Conservation (phyloP, 2,329 filamentous ascomycete species). For the Arthrobotrys conoides region DNA sequence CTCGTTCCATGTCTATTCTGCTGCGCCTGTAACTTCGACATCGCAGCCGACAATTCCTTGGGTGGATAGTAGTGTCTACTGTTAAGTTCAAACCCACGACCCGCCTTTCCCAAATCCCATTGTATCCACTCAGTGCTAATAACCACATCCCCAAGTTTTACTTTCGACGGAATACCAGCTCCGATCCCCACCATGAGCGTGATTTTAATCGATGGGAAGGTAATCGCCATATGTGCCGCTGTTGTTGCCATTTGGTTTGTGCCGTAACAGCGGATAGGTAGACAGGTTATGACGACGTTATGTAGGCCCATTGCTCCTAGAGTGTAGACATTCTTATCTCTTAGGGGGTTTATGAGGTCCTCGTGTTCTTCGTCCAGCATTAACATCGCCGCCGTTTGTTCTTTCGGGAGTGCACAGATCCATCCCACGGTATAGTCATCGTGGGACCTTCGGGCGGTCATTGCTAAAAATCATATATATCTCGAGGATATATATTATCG, state of each 20-base stretch:
- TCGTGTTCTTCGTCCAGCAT: constrained; percentile 62
- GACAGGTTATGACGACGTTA: constrained; percentile 66
- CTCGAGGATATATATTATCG: no score
- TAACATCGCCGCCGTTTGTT: constrained; percentile 35
- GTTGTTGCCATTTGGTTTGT: constrained; percentile 65
- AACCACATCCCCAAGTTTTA: constrained; percentile 43
- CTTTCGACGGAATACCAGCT: constrained; percentile 63
- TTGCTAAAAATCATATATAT: no score
- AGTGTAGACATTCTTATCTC: constrained; percentile 63
- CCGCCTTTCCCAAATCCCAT: constrained; percentile 28
- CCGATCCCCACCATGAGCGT: constrained; percentile 69
- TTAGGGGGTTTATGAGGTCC: constrained; percentile 16
- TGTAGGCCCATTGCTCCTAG: constrained; percentile 64
- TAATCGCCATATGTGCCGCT: constrained; percentile 64
- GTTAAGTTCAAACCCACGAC: background rate
- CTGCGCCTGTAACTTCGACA: constrained; percentile 2
- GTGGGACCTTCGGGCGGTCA: constrained; percentile 18
- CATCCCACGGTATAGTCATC: constrained; percentile 21
- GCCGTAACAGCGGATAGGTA: constrained; percentile 65
- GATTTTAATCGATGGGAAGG: constrained; percentile 66
- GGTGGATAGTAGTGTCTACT: background rate
- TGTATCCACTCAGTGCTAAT: constrained; percentile 14
- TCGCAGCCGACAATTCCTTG: background rate
- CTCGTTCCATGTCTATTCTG: background rate
- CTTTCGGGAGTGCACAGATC: constrained; percentile 17